These are phyloP conservation scores for Byssoonygena ceratinophila DNA, from an alignment of 2,329 filamentous ascomycete species.

Conservation along the genomic window DNA sequence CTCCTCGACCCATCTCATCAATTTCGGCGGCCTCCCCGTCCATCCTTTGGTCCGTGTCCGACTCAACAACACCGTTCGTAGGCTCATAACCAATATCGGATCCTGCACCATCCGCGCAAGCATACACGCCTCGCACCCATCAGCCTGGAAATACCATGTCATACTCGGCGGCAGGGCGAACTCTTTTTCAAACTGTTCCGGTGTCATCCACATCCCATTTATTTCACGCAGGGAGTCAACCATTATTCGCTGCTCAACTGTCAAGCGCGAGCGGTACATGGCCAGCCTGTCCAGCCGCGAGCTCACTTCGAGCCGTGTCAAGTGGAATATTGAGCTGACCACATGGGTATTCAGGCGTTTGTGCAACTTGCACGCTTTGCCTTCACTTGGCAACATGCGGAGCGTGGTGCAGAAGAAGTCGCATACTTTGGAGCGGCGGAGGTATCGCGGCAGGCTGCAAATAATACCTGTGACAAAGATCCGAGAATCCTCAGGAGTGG, in stretches of 20 bases:
- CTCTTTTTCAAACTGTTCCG: conserved; percentile 7
- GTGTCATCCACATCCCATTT: conserved; percentile 26
- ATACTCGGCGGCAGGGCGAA: conserved; percentile 8
- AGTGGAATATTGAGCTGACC: conserved; percentile 15
- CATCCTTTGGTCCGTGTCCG: conserved; percentile 22
- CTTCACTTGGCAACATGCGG: background rate
- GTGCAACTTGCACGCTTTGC: conserved; percentile 16
- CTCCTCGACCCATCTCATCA: conserved; percentile 25
- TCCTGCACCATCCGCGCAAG: conserved; percentile 25
- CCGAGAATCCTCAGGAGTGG: background rate
- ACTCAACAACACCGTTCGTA: conserved; percentile 25
- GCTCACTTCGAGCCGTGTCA: conserved; percentile 19
- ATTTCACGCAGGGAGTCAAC: conserved; percentile 21
- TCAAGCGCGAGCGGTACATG: conserved; percentile 14
- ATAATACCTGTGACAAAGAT: background rate
- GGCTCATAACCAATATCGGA: conserved; percentile 22
- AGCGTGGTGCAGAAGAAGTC: conserved; percentile 6
- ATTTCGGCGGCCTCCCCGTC: conserved; percentile 19
- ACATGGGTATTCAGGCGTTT: conserved; percentile 17
- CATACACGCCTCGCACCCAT: conserved; percentile 32
- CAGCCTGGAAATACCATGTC: conserved; percentile 24
- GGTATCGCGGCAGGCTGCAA: conserved; percentile 5
- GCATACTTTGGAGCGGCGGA: conserved; percentile 12
- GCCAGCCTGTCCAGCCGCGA: conserved; percentile 17
- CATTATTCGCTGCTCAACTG: conserved; percentile 16